Percentiles rank a stretch among this genome's conserved stretches.
phyloP scores from a whole-genome alignment of 495 filamentous ascomycete species.

The Chlorociboria aeruginascens region DNA sequence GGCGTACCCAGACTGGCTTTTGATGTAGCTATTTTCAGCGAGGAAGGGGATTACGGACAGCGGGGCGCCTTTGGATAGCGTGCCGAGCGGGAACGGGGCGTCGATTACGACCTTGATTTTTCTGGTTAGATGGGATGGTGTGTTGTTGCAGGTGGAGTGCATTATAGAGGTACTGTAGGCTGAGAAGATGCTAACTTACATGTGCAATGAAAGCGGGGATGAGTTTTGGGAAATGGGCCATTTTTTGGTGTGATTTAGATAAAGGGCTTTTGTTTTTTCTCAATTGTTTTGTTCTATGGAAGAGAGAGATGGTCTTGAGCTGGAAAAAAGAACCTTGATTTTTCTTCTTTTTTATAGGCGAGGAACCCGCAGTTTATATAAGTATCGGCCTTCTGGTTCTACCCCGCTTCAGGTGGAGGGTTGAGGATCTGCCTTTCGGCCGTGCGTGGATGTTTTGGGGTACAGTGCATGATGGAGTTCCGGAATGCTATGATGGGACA shows the following conservation, averaged over 20 bases:
- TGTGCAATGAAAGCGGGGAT: constrained; percentile 32
- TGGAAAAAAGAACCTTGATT: no score
- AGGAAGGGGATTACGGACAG: constrained; percentile 24
- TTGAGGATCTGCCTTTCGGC: no score
- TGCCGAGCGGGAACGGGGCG: constrained; percentile 18
- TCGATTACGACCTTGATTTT: constrained; percentile 23
- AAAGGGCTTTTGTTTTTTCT: background rate
- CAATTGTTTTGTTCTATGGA: background rate
- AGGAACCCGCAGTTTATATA: no score
- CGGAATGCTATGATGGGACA: no score
- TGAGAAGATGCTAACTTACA: constrained; percentile 15
- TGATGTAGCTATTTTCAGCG: constrained; percentile 18
- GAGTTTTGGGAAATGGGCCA: constrained; percentile 31
- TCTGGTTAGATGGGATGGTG: no score
- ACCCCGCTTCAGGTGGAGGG: no score
- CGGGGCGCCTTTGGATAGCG: constrained; percentile 12
- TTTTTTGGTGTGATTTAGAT: constrained; percentile 7
- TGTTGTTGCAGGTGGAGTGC: no score
- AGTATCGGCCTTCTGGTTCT: no score
- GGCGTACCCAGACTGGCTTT: constrained; percentile 22
- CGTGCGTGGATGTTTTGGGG: no score
- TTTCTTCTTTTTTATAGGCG: no score
- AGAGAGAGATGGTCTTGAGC: background rate
- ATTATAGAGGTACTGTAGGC: no score
- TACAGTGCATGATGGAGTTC: no score